These are phyloP conservation scores for Wickerhamiella domercqiae DNA, from an alignment of 805 yeast genomes.

Conservation along the genomic window DNA sequence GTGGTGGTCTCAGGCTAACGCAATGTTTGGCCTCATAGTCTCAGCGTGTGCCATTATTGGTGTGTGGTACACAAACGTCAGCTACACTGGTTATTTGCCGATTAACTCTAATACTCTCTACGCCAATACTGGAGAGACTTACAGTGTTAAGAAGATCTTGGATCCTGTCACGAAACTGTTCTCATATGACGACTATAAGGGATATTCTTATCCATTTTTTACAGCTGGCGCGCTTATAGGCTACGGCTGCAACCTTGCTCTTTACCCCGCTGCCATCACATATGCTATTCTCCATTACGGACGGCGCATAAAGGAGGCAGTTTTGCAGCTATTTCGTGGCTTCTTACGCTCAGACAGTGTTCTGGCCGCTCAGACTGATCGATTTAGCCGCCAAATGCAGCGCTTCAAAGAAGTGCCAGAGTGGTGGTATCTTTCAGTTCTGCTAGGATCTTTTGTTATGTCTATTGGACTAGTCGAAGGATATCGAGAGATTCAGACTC, in stretches of 20 bases:
- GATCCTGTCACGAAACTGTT: conserved; percentile 32
- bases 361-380: conserved; percentile 29
- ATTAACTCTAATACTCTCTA: conserved; percentile 31
- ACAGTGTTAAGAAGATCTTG: conserved; percentile 30
- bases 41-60: conserved; percentile 17
- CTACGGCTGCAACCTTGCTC: conserved; percentile 41
- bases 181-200: conserved; percentile 33
- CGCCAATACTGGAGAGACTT: conserved; percentile 31
- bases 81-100: conserved; percentile 39
- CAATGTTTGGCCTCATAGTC: conserved; percentile 24
- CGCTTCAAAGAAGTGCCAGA: conserved; percentile 52
- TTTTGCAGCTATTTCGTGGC: conserved; percentile 4
- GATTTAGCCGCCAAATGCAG: conserved; percentile 45
- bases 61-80: conserved; percentile 31
- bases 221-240: conserved; percentile 44
- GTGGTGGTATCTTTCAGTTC: conserved; percentile 45
- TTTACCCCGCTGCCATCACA: conserved; percentile 39
- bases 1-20: conserved; percentile 25
- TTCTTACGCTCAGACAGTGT: conserved; percentile 18
- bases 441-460: conserved; percentile 30
- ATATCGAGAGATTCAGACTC: conserved; percentile 29
- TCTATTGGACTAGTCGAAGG: conserved; percentile 32
- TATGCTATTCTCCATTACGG: conserved; percentile 35
- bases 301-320: conserved; percentile 19
- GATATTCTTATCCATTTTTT: conserved; percentile 52